Base-by-base conservation (phyloP, 306 rosid genomes). In the Castanospermum australe region DNA sequence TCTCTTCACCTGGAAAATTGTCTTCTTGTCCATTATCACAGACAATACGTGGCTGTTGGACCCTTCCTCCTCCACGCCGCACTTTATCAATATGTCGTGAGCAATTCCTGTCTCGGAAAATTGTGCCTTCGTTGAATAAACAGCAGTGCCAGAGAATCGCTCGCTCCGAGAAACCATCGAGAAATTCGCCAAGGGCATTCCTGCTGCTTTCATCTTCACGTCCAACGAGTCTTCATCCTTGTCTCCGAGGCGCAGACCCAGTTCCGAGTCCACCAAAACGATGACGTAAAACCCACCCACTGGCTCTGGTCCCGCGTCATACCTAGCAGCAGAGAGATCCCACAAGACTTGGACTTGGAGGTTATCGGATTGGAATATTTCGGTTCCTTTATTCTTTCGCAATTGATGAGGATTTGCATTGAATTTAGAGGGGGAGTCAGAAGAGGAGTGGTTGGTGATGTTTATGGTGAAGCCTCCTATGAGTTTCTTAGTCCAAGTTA, bases 1-100 rank as follows among this genome's bases (percentile, higher is more conserved):
- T 72, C 94, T 86, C 83, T 83, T 91, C 57, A 89, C 97, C 78
- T 93, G 71, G 11, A 96, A 93, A 10, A 91, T 56, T 14, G 28
- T 84, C 81, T 87, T 91, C 80, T 84, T 84, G 48, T 96, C 97
- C 36, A 96, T 71, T 17, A 73, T 85, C 66, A 96, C 91, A 3
- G 55, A 78, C 39, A 96, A 65, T 3, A 77, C 87, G 7, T 78
- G 84, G 28, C 79, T 48, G 78, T 62, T 89, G 1, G 75, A 22
- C n/a, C 62, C 79, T 48, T 70, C 87, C 0, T 88, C 90, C 2
- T 81, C 90, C 41, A 78, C 72, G 25, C 81, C 86, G 18, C 89
- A 93, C 84, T 68, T 90, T 5, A 96, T 84, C 83, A 90, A 1
- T 61, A 96, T 90, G 12, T 96, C 97, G 30, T 94, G 98, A 5